These are phyloP conservation scores for Lecanicillium sp. DNA, from an alignment of 2,329 filamentous ascomycete species.

Conservation along the genomic window DNA sequence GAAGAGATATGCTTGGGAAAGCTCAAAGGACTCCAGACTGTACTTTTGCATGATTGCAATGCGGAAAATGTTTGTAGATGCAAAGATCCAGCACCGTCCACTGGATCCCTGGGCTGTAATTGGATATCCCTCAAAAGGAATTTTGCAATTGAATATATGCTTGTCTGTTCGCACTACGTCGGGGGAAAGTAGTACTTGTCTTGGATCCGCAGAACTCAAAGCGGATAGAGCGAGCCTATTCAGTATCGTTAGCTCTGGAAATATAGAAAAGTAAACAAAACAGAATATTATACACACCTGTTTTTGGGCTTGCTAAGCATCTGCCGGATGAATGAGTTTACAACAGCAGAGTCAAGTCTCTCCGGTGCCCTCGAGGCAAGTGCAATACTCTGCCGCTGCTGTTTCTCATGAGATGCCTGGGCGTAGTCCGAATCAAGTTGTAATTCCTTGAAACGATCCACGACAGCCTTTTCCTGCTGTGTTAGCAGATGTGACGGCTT, in stretches of 20 bases:
- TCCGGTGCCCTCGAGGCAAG: slow-evolving; percentile 27
- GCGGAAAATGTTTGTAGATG: slow-evolving; percentile 84
- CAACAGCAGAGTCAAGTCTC: slow-evolving; percentile 29
- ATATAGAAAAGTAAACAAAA: too few species aligned
- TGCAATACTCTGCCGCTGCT: slow-evolving; percentile 5
- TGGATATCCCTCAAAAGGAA: slow-evolving; percentile 73
- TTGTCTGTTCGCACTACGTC: slow-evolving; percentile 60
- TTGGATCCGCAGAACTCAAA: slow-evolving; percentile 61
- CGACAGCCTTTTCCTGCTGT: slow-evolving; percentile 1
- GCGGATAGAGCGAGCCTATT: slow-evolving; percentile 67
- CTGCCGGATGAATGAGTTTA: neutral
- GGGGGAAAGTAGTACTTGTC: slow-evolving; percentile 58
- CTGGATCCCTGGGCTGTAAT: slow-evolving; percentile 80
- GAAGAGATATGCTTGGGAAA: slow-evolving; percentile 84
- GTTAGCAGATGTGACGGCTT: neutral
- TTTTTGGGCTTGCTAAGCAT: slow-evolving; percentile 57
- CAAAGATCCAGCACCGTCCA: slow-evolving; percentile 88
- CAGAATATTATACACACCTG: slow-evolving; percentile 40
- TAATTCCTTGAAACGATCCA: neutral
- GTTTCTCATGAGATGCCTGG: neutral
- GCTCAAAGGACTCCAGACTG: slow-evolving; percentile 69
- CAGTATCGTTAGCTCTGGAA: neutral
- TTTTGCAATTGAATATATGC: slow-evolving; percentile 77
- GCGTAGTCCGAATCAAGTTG: neutral
- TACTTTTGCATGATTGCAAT: slow-evolving; percentile 84